Evolutionary conservation across 2,329 filamentous ascomycete genomes (phyloP).

Genomic region (Aspergillus novofumigatus): DNA sequence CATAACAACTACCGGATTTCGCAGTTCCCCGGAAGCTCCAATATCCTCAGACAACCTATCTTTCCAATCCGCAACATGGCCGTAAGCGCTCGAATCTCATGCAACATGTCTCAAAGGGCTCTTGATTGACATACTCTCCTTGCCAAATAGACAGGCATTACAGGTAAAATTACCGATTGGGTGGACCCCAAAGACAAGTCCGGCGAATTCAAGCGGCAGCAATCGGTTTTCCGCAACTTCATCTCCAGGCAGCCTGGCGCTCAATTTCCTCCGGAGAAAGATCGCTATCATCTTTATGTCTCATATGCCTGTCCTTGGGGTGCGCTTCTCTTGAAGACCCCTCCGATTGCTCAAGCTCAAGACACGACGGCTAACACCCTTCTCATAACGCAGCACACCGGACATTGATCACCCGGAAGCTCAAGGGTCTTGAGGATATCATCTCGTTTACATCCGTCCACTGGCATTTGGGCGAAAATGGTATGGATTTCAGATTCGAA

Average conservation of each 20-base stretch:
- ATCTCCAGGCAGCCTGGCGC: constrained; percentile 70
- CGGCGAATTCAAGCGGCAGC: constrained; percentile 90
- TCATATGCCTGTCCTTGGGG: constrained; percentile 93
- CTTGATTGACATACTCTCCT: not conserved
- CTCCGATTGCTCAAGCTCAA: not conserved
- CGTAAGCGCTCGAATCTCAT: constrained; percentile 19
- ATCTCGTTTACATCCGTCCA: constrained; percentile 79
- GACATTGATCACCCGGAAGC: constrained; percentile 77
- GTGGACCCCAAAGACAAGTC: constrained; percentile 70
- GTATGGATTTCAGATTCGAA: constrained; percentile 35
- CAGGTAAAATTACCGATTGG: constrained; percentile 72
- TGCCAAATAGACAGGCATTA: constrained; percentile 19
- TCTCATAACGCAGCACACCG: constrained; percentile 61
- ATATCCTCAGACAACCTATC: constrained; percentile 17
- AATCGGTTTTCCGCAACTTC: constrained; percentile 74
- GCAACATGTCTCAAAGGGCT: not conserved
- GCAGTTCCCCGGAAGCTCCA: constrained; percentile 10
- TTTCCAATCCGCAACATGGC: constrained; percentile 28
- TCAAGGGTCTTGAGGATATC: constrained; percentile 88
- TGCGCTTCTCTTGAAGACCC: constrained; percentile 19
- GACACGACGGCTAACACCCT: constrained; percentile 15
- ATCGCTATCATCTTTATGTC: constrained; percentile 89
- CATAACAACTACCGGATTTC: constrained; percentile 10
- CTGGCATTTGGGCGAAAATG: constrained; percentile 75
- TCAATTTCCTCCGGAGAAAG: constrained; percentile 79